phyloP scores from a whole-genome alignment of 2,329 filamentous ascomycete species.

The Magnaporthiopsis incrustans region DNA sequence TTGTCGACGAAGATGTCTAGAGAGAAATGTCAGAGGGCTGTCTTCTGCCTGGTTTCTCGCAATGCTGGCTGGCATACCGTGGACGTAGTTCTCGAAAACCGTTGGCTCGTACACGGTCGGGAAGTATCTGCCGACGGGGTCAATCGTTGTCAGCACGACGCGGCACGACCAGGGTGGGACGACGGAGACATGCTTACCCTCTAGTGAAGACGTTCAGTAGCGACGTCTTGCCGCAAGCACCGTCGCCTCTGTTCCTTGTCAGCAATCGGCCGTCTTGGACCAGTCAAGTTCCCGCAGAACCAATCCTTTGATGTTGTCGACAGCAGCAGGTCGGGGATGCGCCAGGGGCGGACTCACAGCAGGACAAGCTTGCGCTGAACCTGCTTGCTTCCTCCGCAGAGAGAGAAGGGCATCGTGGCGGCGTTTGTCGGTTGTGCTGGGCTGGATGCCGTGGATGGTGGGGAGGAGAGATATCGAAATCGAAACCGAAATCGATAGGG shows the following conservation, averaged over 20 bases:
- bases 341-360: constrained; percentile 47
- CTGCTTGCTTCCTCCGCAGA: constrained; percentile 70
- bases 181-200: constrained; percentile 54
- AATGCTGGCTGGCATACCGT: constrained; percentile 53
- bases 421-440: neutral
- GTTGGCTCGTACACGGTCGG: constrained; percentile 97
- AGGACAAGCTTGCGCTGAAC: constrained; percentile 95
- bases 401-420: constrained; percentile 30
- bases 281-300: neutral
- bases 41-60: neutral
- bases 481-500: too few species aligned
- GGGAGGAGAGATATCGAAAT: too few species aligned
- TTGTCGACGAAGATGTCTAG: constrained; percentile 96
- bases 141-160: constrained; percentile 12
- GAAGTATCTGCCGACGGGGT: constrained; percentile 61
- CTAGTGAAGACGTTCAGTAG: constrained; percentile 96
- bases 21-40: neutral
- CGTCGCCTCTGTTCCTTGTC: constrained; percentile 62
- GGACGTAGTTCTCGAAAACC: constrained; percentile 98
- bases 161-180: constrained; percentile 13
- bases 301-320: too few species aligned
- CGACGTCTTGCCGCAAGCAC: constrained; percentile 95
- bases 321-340: neutral
- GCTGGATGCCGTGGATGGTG: neutral
- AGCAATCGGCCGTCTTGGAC: neutral